Evolutionary conservation across 2,329 filamentous ascomycete species (phyloP).

Genomic region (Diaporthe helianthi): DNA sequence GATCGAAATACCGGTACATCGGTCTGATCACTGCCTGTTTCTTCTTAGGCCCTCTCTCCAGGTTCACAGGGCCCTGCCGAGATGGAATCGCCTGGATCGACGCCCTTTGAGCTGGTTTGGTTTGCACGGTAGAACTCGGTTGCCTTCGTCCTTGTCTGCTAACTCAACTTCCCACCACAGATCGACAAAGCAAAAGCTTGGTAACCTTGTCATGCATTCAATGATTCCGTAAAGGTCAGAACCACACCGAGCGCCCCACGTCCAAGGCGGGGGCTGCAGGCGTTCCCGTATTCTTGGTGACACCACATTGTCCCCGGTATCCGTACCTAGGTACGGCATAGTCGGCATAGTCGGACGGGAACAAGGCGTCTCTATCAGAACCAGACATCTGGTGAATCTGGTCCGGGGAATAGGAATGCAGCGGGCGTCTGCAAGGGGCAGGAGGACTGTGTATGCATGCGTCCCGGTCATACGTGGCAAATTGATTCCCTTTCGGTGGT

Average conservation of each 20-base stretch:
- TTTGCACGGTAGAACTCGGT: conserved; percentile 4
- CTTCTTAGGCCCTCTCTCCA: conserved; percentile 2
- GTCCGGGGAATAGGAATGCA: not conserved
- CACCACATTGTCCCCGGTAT: conserved; percentile 7
- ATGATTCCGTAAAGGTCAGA: no score
- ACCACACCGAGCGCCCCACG: conserved; percentile 13
- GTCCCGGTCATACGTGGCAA: conserved; percentile 9
- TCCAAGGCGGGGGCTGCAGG: not conserved
- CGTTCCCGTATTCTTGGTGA: not conserved
- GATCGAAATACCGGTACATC: conserved; percentile 13
- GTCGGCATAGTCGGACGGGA: not conserved
- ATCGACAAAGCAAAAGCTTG: not conserved
- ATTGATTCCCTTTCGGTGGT: conserved; percentile 11
- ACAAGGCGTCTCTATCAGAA: conserved; percentile 11
- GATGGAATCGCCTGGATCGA: conserved; percentile 31
- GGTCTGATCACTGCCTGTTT: conserved; percentile 13
- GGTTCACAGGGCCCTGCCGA: conserved; percentile 22
- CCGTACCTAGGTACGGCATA: no score
- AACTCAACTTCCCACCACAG: conserved; percentile 10
- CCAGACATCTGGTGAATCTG: conserved; percentile 15
- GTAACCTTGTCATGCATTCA: not conserved
- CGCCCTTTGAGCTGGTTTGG: conserved; percentile 6
- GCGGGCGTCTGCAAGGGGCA: conserved; percentile 6
- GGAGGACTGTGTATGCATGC: not conserved
- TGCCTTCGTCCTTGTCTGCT: conserved; percentile 9